phyloP scores from a whole-genome alignment of 1,284 basidiomycete species.

The Bjerkandera adusta region DNA sequence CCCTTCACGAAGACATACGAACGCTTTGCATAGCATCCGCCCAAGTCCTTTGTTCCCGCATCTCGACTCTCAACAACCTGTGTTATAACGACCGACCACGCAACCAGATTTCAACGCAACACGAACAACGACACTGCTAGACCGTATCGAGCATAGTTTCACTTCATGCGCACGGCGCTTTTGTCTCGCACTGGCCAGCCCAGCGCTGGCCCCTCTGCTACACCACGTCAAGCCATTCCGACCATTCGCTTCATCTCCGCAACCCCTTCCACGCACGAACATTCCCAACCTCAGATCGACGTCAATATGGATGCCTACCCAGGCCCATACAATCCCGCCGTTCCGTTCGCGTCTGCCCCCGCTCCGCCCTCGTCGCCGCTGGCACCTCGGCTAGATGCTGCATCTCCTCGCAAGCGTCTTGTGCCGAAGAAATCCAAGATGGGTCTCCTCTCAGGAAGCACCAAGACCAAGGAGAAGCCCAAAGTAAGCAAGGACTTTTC shows the following conservation, averaged over 20 bases:
- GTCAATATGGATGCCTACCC: conserved; percentile 19
- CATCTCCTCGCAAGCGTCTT: conserved; percentile 47
- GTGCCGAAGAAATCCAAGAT: conserved; percentile 78
- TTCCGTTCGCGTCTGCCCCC: conserved; percentile 30
- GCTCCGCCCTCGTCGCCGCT: conserved; percentile 31
- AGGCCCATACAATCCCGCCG: conserved; percentile 23
- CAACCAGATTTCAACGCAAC: neutral
- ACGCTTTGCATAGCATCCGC: neutral
- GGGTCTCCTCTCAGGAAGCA: conserved; percentile 43
- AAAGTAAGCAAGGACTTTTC: conserved; percentile 42
- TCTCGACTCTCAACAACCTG: conserved; percentile 18
- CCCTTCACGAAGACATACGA: conserved; percentile 8
- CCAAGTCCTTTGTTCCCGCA: conserved; percentile 10
- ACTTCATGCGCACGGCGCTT: conserved; percentile 34
- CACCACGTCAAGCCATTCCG: conserved; percentile 39
- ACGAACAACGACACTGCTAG: conserved; percentile 18
- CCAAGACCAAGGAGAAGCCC: conserved; percentile 24
- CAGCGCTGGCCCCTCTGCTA: conserved; percentile 26
- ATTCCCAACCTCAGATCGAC: conserved; percentile 31
- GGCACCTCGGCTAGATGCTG: conserved; percentile 32
- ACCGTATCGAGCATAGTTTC: conserved; percentile 9
- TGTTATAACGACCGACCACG: conserved; percentile 22
- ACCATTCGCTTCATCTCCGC: conserved; percentile 69
- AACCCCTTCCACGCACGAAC: conserved; percentile 53
- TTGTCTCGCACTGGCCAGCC: conserved; percentile 30